Evolutionary conservation across 2,329 filamentous ascomycete species (phyloP), one percentile per base, ranked within the genome.

Genomic region (Hypoxylon sp.): DNA sequence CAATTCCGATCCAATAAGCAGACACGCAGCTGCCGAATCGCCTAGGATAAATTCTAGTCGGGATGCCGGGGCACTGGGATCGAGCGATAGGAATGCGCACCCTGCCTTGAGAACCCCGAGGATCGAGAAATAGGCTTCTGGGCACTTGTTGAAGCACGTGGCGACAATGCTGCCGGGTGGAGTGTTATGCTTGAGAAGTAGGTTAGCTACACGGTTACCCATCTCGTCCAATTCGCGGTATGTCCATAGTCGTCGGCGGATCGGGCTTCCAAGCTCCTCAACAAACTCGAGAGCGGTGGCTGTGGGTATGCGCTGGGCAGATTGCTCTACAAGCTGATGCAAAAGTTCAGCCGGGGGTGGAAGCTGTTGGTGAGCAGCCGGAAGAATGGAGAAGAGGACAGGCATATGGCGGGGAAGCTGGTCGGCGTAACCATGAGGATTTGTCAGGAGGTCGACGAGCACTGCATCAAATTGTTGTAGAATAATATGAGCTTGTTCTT

Each of bases 61-160:
- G 8, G 90, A 86, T 2, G 83, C 81, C 0, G 93, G 93, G 0
- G 93, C 91, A 0, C 85, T 86, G 0, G 92, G 90, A 75, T 97
- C 93, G 8, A 97, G 84, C 0, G 93, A 93, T 15, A 97, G 85
- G 77, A 94, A 97, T 0, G 91, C 88, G 75, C 91, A 94, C 0
- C 93, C 93, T 5, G 91, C 88, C 77, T 97, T 97, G 32, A 97
- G 81, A 59, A 96, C 90, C 0, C 93, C 93, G 1, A 97, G 82
- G 42, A 97, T 94, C 0, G 91, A 87, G 73, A 96, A 93, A 39
- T 93, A 94, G 0, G 93, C 93, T 75, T 95, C 91, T 0, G 93
- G 90, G 67, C 91, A 94, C 76, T 97, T 97, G 62, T 93, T 89
- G 74, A 97, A 97, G 75, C 92, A 93, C 7, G 95, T 85, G 0